Evolutionary conservation across 257 asterid species (phyloP).

Genomic region (Penstemon barbatus): DNA sequence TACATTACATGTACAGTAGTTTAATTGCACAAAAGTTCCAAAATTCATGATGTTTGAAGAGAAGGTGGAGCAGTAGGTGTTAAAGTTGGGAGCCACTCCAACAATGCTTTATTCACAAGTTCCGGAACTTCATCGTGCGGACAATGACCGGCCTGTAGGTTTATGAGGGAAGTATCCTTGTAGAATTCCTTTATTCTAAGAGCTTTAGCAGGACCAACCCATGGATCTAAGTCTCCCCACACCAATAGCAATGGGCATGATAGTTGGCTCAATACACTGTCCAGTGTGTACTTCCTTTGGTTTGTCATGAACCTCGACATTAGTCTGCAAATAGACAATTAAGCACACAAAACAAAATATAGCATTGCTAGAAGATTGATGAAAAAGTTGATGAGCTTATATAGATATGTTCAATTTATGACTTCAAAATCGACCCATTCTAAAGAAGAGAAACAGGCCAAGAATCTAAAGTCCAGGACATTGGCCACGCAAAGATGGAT

Average conservation of each 20-base stretch:
- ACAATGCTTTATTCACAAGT: conserved; percentile 70
- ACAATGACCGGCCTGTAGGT: conserved; percentile 89
- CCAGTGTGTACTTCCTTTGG: conserved; percentile 80
- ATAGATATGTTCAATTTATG: too few species aligned
- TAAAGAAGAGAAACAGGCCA: too few species aligned
- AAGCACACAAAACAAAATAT: not conserved
- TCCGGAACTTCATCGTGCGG: conserved; percentile 97
- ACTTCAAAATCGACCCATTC: too few species aligned
- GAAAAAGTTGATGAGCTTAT: too few species aligned
- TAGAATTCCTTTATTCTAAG: conserved; percentile 78
- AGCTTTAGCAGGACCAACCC: conserved; percentile 95
- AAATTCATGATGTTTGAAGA: conserved; percentile 23
- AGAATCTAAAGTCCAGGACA: too few species aligned
- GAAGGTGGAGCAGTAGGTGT: conserved; percentile 23
- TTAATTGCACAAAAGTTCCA: not conserved
- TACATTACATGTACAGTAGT: too few species aligned
- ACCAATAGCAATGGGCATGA: conserved; percentile 77
- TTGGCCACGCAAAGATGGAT: too few species aligned
- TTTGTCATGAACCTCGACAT: conserved; percentile 79
- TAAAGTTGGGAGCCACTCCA: conserved; percentile 70
- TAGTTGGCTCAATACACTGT: conserved; percentile 65
- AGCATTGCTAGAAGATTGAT: too few species aligned
- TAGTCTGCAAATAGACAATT: conserved; percentile 46
- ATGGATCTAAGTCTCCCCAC: conserved; percentile 95
- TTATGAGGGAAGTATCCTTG: conserved; percentile 59